Percentiles rank a stretch among this genome's conserved stretches.
These are phyloP conservation scores for Cryptosporidium sp. DNA, from an alignment of 169 alveolate species.

Conservation along the genomic window DNA sequence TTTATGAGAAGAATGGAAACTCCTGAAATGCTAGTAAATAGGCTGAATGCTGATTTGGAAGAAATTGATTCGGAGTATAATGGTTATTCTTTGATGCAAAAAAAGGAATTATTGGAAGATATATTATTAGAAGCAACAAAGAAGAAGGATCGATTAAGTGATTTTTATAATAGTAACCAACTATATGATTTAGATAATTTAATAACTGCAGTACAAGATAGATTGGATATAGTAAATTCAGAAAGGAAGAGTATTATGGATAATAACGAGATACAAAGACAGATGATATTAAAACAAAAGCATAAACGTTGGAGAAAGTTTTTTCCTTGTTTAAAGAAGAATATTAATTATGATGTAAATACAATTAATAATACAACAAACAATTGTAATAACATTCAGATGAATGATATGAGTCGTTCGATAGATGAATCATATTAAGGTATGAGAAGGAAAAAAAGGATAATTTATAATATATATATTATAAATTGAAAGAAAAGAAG, in stretches of 20 bases:
- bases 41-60: conserved; percentile 44
- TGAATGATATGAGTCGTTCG: background rate
- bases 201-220: conserved; percentile 41
- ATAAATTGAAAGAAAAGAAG: too few species aligned
- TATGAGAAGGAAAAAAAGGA: background rate
- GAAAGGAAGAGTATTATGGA: conserved; percentile 69
- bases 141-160: conserved; percentile 72
- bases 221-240: conserved; percentile 43
- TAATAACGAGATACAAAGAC: conserved; percentile 72
- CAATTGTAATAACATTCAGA: background rate
- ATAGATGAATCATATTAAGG: conserved; percentile 15
- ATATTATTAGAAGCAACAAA: conserved; percentile 69
- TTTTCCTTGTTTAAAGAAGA: conserved; percentile 49
- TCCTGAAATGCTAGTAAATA: conserved; percentile 59
- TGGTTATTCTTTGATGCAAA: conserved; percentile 58
- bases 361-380: background rate
- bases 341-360: background rate
- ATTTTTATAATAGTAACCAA: conserved; percentile 26
- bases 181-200: conserved; percentile 34
- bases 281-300: conserved; percentile 30
- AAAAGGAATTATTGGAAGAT: conserved; percentile 64
- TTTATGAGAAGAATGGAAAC: conserved; percentile 45
- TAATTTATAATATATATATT: background rate
- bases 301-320: conserved; percentile 51
- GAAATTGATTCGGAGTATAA: conserved; percentile 59